Evolutionary conservation across 1,284 basidiomycete species (phyloP), one percentile per base, ranked within the genome.

Genomic region (Rhodotorula glutinis): DNA sequence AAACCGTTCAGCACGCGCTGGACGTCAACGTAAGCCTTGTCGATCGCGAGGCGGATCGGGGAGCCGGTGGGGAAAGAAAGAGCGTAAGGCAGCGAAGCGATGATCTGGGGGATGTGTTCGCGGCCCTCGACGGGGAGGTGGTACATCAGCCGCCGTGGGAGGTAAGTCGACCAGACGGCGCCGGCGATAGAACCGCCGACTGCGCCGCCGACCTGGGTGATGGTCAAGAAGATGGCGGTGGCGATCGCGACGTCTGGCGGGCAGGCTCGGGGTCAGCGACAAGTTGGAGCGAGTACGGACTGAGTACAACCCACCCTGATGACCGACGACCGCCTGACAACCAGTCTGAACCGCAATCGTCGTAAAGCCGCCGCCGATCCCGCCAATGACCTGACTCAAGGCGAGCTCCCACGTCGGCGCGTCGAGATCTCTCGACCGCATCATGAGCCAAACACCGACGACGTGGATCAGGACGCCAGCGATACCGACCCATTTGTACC

Each of bases 171-270:
- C 76, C 76, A 77, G 16, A 77, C 62, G n/a, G 72, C 71, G 5
- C 76, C 76, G 10, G 76, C 73, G 25, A 71, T 61, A 17, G 74
- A 74, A 3, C 75, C 74, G n/a, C 76, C 76, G 27, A 76, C 74
- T 10, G 76, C 76, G 13, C 76, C 76, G 30, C 75, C 76, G 44
- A 77, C 72, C 30, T 76, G 75, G 3, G 76, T 76, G 57, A 76
- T 75, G 16, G 74, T 77, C 57, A 77, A 62, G 61, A 77, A 75
- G 44, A 76, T 70, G 29, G 76, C 75, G 5, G 76, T 77, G 7
- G 74, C 74, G 54, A 75, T 76, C 1, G 70, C 76, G 40, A 77
- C 70, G 58, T 77, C 76, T 72, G 55, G 16, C 21, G 16, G 33
- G 14, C 43, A 19, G n/a, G n/a, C n/a, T n/a, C n/a, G n/a, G n/a